Evolutionary conservation across 2,329 filamentous ascomycete species (phyloP).

Genomic region (Fusarium zealandicum): DNA sequence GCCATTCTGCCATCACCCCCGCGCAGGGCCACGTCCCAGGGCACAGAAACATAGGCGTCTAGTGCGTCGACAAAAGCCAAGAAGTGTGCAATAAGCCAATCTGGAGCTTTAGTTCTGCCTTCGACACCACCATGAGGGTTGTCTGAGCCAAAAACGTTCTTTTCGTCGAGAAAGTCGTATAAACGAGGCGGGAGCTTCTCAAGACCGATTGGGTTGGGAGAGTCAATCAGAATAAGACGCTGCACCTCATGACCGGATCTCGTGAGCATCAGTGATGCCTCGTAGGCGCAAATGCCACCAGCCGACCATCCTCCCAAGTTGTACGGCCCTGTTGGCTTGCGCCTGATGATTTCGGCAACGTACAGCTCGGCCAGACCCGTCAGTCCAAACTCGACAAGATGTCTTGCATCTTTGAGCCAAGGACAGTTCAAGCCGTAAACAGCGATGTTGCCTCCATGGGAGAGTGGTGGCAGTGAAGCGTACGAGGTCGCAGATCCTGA

Average conservation of each 20-base stretch:
- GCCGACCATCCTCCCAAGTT: constrained; percentile 76
- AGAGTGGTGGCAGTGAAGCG: not conserved
- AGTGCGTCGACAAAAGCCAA: constrained; percentile 1
- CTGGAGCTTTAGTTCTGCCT: not conserved
- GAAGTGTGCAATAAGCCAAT: constrained; percentile 10
- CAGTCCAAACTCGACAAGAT: not conserved
- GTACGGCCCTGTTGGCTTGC: constrained; percentile 73
- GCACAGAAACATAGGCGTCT: not conserved
- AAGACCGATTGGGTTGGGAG: constrained; percentile 4
- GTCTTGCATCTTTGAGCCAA: not conserved
- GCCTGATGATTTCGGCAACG: constrained; percentile 38
- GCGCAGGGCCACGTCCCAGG: not conserved
- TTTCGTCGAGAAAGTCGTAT: constrained; percentile 3
- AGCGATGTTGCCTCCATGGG: not conserved
- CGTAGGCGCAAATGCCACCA: constrained; percentile 74
- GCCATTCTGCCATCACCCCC: not conserved
- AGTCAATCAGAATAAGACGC: constrained; percentile 13
- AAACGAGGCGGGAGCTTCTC: constrained; percentile 6
- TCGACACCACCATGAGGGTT: not conserved
- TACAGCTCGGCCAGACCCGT: not conserved
- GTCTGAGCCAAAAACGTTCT: not conserved
- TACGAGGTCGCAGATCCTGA: constrained; percentile 8
- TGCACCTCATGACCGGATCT: constrained; percentile 2
- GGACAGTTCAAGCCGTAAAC: not conserved
- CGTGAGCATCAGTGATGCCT: constrained; percentile 55